Evolutionary conservation across 2,329 filamentous ascomycete species (phyloP).

Genomic region (Monosporascus ibericus): DNA sequence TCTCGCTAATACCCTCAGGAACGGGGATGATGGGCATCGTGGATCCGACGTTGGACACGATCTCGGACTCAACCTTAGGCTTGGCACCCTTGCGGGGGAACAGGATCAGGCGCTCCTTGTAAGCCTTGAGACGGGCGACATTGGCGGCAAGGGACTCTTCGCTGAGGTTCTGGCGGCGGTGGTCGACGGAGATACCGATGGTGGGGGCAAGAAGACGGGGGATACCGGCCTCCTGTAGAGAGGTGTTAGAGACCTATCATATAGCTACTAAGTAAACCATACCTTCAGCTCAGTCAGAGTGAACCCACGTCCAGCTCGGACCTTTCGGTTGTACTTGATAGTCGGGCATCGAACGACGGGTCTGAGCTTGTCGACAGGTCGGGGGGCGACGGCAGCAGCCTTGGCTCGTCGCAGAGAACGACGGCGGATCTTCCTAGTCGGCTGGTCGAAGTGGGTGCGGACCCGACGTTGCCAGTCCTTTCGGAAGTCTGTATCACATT

Average conservation of each 20-base stretch:
- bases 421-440: slow-evolving; percentile 92
- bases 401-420: slow-evolving; percentile 88
- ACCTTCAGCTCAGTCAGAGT: slow-evolving; percentile 97
- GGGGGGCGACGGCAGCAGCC: slow-evolving; percentile 90
- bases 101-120: slow-evolving; percentile 92
- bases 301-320: slow-evolving; percentile 96
- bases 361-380: slow-evolving; percentile 93
- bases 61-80: slow-evolving; percentile 75
- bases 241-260: slow-evolving; percentile 20
- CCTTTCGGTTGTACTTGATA: slow-evolving; percentile 98
- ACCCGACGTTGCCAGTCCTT: slow-evolving; percentile 99
- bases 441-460: slow-evolving; percentile 99
- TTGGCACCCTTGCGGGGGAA: slow-evolving; percentile 94
- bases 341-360: slow-evolving; percentile 96
- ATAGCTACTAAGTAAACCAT: slow-evolving; percentile 24
- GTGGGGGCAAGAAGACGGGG: slow-evolving; percentile 90
- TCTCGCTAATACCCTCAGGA: slow-evolving; percentile 60
- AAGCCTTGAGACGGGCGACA: slow-evolving; percentile 95
- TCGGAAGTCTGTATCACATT: slow-evolving; percentile 72
- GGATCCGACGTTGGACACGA: slow-evolving; percentile 48
- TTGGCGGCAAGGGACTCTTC: slow-evolving; percentile 93
- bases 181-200: slow-evolving; percentile 95
- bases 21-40: slow-evolving; percentile 69
- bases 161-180: slow-evolving; percentile 93
- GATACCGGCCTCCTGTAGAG: slow-evolving; percentile 84